A percentile compares a stretch with the other conserved stretches of the same genome.
These are phyloP conservation scores for Aureobasidium musti DNA, from an alignment of 2,329 filamentous ascomycete genomes.

Conservation along the genomic window DNA sequence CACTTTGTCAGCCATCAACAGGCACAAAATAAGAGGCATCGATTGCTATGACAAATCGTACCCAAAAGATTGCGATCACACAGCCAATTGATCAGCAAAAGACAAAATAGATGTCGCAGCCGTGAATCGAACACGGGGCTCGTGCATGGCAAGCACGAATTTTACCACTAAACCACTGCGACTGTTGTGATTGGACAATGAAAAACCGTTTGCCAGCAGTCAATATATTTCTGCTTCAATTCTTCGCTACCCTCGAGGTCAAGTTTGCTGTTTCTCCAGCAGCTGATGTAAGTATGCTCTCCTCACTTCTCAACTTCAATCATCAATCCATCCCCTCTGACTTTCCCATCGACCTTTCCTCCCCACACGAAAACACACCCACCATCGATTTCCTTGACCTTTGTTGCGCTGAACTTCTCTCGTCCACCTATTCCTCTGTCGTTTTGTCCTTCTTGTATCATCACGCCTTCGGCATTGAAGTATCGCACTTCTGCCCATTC, in stretches of 20 bases:
- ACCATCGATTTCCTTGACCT: constrained; percentile 50
- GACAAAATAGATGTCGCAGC: constrained; percentile 21
- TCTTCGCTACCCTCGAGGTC: background rate
- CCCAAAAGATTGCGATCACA: background rate
- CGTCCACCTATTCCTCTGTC: constrained; percentile 46
- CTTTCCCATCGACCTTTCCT: constrained; percentile 50
- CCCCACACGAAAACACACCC: constrained; percentile 57
- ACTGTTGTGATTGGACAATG: constrained; percentile 8
- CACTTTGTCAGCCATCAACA: background rate
- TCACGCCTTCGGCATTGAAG: constrained; percentile 46
- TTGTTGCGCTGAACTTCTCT: constrained; percentile 44
- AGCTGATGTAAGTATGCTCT: too few species aligned
- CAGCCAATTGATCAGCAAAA: background rate
- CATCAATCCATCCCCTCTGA: constrained; percentile 47
- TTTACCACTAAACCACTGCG: constrained; percentile 30
- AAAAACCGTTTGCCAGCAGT: background rate
- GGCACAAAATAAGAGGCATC: background rate
- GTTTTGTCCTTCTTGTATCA: constrained; percentile 41
- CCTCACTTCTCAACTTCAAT: constrained; percentile 33
- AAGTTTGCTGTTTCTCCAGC: too few species aligned
- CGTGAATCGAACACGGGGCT: constrained; percentile 30
- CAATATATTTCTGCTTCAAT: background rate
- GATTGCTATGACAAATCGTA: too few species aligned
- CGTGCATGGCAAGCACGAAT: constrained; percentile 29
- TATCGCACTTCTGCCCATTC: constrained; percentile 57